phyloP scores from a whole-genome alignment of 441 rosid species.

The Metrosideros polymorpha region DNA sequence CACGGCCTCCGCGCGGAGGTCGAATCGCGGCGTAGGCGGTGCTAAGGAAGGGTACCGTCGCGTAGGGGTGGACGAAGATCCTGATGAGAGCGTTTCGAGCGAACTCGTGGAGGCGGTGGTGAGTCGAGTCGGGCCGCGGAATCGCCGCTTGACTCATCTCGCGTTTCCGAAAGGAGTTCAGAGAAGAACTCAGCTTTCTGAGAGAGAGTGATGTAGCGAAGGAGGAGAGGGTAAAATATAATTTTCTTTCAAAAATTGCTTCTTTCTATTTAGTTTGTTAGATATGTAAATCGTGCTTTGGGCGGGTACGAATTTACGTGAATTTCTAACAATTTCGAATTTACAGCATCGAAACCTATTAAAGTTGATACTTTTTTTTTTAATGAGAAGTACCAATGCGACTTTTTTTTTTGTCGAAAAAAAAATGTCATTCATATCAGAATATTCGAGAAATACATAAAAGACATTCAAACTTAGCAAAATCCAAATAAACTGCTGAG shows the following conservation, averaged over 20 bases:
- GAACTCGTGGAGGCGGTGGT: conserved; percentile 76
- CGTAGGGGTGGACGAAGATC: conserved; percentile 84
- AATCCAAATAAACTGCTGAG: no score
- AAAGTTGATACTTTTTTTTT: not conserved
- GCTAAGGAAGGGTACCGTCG: conserved; percentile 34
- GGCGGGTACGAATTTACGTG: no score
- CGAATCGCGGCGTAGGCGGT: not conserved
- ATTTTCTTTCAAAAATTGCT: no score
- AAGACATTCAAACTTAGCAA: no score
- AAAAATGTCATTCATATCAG: no score
- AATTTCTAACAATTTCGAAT: not conserved
- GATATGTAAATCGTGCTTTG: no score
- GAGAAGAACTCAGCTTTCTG: not conserved
- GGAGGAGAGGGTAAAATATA: not conserved
- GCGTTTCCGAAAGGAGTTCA: not conserved
- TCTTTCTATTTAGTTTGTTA: no score
- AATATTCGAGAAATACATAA: no score
- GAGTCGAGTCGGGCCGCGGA: conserved; percentile 61
- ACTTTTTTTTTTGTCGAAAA: no score
- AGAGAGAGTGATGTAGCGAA: not conserved
- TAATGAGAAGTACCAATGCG: no score
- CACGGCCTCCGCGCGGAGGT: not conserved
- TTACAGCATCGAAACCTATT: not conserved
- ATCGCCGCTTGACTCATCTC: conserved; percentile 7
- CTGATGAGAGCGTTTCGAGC: conserved; percentile 76